These are phyloP conservation scores for Elongisporangium anandrum DNA, from an alignment of 352 stramenopile genomes.

Conservation along the genomic window DNA sequence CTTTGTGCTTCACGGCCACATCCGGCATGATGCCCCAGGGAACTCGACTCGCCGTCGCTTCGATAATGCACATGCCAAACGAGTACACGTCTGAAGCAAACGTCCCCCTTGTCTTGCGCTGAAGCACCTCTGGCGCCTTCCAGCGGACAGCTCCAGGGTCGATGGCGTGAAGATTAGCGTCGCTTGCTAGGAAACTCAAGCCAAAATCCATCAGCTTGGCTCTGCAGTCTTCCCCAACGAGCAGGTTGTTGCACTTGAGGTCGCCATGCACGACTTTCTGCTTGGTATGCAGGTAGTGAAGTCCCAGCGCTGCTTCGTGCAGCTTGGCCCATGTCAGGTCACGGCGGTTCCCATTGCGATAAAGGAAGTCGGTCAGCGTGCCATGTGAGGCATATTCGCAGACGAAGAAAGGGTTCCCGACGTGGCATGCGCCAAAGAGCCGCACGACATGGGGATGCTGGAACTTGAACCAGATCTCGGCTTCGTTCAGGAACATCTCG, in stretches of 20 bases:
- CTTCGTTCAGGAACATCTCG: slow-evolving; percentile 6
- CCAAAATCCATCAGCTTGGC: slow-evolving; percentile 9
- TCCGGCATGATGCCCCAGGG: too few species aligned
- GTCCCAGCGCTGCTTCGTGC: slow-evolving; percentile 3
- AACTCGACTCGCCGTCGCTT: neutral
- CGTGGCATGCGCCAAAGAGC: slow-evolving; percentile 8
- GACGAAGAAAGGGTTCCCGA: slow-evolving; percentile 10
- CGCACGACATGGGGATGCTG: slow-evolving; percentile 10
- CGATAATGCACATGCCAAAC: slow-evolving; percentile 8
- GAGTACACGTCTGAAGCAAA: slow-evolving; percentile 6
- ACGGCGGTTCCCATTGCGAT: neutral
- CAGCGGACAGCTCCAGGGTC: slow-evolving; percentile 9
- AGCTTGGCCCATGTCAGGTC: slow-evolving; percentile 5
- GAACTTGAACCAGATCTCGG: slow-evolving; percentile 11
- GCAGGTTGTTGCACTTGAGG: slow-evolving; percentile 10
- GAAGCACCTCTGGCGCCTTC: slow-evolving; percentile 10
- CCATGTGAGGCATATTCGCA: slow-evolving; percentile 9
- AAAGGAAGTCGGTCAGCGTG: slow-evolving; percentile 2
- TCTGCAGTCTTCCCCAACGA: slow-evolving; percentile 4
- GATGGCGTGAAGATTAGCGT: slow-evolving; percentile 4
- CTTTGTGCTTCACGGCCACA: too few species aligned
- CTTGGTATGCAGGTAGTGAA: slow-evolving; percentile 5
- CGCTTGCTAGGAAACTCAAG: slow-evolving; percentile 13
- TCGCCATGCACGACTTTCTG: slow-evolving; percentile 2
- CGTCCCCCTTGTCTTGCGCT: neutral